Conservation (phyloP, 2,329 filamentous ascomycete genomes). For the Chaetothyriales sp. region DNA sequence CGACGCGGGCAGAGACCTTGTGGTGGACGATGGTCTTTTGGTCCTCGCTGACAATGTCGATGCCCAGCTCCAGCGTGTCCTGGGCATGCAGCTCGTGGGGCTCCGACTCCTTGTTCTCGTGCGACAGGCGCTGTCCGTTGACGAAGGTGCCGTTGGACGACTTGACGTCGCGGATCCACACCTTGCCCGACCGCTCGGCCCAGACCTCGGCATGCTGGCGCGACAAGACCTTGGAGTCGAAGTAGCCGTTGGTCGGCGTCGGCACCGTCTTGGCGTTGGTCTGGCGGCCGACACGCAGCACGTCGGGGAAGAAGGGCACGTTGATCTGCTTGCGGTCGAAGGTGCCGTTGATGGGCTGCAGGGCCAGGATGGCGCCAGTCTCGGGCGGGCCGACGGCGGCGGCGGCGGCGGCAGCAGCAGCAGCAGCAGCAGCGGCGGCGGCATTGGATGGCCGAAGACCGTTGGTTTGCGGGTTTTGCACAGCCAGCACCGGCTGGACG, state of each 20-base stretch:
- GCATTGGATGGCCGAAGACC: slow-evolving; percentile 34
- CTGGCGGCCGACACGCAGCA: slow-evolving; percentile 82
- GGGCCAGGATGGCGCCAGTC: slow-evolving; percentile 64
- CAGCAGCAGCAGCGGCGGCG: no score
- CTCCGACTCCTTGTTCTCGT: slow-evolving; percentile 90
- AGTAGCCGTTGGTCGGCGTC: slow-evolving; percentile 82
- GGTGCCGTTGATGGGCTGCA: slow-evolving; percentile 84
- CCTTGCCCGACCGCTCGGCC: slow-evolving; percentile 70
- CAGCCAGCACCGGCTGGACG: slow-evolving; percentile 41
- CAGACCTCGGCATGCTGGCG: slow-evolving; percentile 93
- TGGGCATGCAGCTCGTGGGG: slow-evolving; percentile 84
- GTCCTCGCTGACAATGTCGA: slow-evolving; percentile 97
- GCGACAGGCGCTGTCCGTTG: slow-evolving; percentile 77
- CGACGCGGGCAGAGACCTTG: slow-evolving; percentile 92
- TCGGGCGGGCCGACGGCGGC: no score
- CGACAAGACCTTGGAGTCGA: slow-evolving; percentile 95
- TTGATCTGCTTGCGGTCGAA: slow-evolving; percentile 95
- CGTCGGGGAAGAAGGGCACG: slow-evolving; percentile 88
- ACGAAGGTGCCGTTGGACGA: slow-evolving; percentile 98
- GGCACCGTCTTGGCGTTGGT: slow-evolving; percentile 95
- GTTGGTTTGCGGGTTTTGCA: slow-evolving; percentile 56
- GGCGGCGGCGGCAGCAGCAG: no score
- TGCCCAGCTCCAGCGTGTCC: slow-evolving; percentile 86
- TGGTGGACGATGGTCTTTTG: slow-evolving; percentile 98
- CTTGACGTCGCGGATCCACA: slow-evolving; percentile 94